phyloP scores from a whole-genome alignment of 306 rosid species.

The Albizia julibrissin region DNA sequence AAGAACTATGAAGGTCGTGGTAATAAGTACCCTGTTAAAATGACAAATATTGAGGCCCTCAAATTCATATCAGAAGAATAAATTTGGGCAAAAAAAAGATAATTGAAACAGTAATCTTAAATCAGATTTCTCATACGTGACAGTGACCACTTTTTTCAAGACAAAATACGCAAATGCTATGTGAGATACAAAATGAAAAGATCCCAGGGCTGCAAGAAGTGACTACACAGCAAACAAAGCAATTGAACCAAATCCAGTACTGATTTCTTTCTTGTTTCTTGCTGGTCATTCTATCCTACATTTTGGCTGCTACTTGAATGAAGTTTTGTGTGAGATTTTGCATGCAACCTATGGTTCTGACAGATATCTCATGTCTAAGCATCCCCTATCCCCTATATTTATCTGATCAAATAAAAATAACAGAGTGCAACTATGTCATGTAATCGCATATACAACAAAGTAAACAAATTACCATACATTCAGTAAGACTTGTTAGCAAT shows the following conservation, averaged over 20 bases:
- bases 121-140: slow-evolving; percentile 57
- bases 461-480: too few relatives aligned
- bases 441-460: too few relatives aligned
- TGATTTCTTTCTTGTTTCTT: slow-evolving; percentile 9
- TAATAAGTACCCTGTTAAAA: slow-evolving; percentile 78
- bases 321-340: neutral
- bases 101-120: slow-evolving; percentile 30
- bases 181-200: slow-evolving; percentile 93
- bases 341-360: neutral
- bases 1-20: slow-evolving; percentile 91
- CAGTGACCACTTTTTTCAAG: slow-evolving; percentile 84
- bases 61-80: slow-evolving; percentile 10
- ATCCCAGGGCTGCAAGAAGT: slow-evolving; percentile 99
- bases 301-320: neutral
- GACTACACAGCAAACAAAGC: slow-evolving; percentile 58
- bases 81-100: neutral
- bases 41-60: slow-evolving; percentile 11
- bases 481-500: too few relatives aligned
- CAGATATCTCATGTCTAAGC: too few relatives aligned
- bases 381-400: too few relatives aligned
- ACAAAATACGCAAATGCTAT: slow-evolving; percentile 96
- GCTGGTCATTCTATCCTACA: neutral
- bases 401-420: too few relatives aligned
- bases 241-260: neutral
- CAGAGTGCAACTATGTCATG: too few relatives aligned